A percentile compares a stretch with the other conserved stretches of the same genome.
phyloP scores from a whole-genome alignment of 306 rosid genomes.

The Quercus cerris region DNA sequence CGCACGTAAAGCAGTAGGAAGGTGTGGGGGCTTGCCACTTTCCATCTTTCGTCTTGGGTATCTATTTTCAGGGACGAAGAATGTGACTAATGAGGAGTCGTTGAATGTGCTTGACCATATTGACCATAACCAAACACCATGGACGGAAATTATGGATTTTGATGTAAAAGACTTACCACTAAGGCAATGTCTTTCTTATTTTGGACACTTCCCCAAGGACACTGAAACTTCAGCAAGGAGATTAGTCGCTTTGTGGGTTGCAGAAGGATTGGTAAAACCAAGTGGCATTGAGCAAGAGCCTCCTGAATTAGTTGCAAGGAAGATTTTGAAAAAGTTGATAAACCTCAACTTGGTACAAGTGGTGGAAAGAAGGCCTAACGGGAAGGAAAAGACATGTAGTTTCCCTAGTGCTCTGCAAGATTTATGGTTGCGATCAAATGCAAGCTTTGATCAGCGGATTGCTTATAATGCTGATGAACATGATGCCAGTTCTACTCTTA shows the following conservation, averaged over 20 bases:
- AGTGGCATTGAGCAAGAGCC: neutral
- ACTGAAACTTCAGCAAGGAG: constrained; percentile 20
- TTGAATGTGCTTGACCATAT: neutral
- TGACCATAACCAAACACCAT: neutral
- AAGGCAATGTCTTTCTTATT: neutral
- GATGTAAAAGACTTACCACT: too few species aligned
- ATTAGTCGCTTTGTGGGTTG: neutral
- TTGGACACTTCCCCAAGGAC: constrained; percentile 4
- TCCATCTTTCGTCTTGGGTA: neutral
- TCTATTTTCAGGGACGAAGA: neutral
- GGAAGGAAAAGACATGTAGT: constrained; percentile 7
- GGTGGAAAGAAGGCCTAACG: constrained; percentile 8
- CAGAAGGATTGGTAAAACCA: neutral
- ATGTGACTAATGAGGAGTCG: neutral
- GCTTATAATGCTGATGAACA: too few species aligned
- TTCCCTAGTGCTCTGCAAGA: neutral
- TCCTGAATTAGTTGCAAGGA: neutral
- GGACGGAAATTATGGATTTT: neutral
- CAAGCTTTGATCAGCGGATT: too few species aligned
- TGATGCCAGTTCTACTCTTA: too few species aligned
- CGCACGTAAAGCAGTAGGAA: neutral
- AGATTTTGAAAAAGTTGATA: neutral
- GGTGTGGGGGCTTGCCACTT: neutral
- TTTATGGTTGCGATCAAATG: too few species aligned
- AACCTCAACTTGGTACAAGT: constrained; percentile 4